Base-by-base conservation (phyloP, 192 early-diverging fungal species). In the Umbelopsis ramanniana region DNA sequence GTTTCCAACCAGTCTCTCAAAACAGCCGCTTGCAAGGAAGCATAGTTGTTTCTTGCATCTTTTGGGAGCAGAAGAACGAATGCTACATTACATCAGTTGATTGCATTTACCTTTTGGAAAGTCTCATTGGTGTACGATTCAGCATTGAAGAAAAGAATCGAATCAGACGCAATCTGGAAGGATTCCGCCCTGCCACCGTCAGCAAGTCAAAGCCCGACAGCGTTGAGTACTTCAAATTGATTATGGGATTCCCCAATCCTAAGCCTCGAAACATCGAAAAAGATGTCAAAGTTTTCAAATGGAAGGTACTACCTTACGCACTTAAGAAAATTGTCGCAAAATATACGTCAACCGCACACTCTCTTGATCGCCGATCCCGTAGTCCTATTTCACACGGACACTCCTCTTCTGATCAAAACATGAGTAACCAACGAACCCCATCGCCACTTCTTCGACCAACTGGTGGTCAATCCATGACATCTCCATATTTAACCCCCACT, bases 221-320 rank as follows among this genome's bases (percentile, higher is more conserved):
- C 19, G 81, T 82, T 17, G 87, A 86, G 17, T 92, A 93, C 74
- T 94, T 90, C 82, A 89, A 88, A 78, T 78, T 88, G 66, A 91
- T 94, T 76, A 94, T 94, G 93, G 81, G 83, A 12, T 94, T 89
- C 75, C 86, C 88, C 11, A 89, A 89, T 69, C 92, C 93, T 54
- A 92, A 89, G 81, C 93, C 93, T n/a, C 81, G 93, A 52, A 93
- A 93, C 77, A 93, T 93, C 67, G 92, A 92, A 81, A 94, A 94
- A 77, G 92, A 94, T 67, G 87, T 94, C 82, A 94, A 94, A 74
- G 91, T 94, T 3, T 94, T 91, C 76, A 85, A 87, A 7, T 94
- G 93, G 93, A 84, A 87, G 67, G 84, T 88, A 0, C 77, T 95
- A 6, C 77, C 85, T 10, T 77, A 85, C 29, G 92, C 89, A 0